Conservation (phyloP, 2,329 filamentous ascomycete species). For the Cercospora zeina region DNA sequence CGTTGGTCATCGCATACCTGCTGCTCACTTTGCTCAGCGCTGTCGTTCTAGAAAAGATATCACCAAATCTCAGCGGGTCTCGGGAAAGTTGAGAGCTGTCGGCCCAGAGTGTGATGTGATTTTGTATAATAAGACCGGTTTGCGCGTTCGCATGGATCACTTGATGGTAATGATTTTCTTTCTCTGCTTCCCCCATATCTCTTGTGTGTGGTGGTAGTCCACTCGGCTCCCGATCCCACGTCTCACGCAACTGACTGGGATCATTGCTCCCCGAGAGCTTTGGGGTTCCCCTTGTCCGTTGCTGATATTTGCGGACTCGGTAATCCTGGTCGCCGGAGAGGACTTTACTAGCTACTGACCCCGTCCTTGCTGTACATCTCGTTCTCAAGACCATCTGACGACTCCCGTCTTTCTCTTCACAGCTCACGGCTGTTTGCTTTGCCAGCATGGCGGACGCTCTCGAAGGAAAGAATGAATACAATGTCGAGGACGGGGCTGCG, state of each 20-base stretch:
- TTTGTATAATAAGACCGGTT: constrained; percentile 1
- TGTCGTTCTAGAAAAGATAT: background rate
- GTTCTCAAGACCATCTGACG: background rate
- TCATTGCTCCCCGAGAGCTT: background rate
- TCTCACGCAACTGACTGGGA: background rate
- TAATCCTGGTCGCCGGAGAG: background rate
- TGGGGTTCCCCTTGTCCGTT: background rate
- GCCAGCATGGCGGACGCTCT: constrained; percentile 19
- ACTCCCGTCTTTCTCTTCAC: background rate
- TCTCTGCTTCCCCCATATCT: background rate
- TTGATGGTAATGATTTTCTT: background rate
- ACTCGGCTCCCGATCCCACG: background rate
- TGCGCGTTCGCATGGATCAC: background rate
- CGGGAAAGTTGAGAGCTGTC: background rate
- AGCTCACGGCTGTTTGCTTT: background rate
- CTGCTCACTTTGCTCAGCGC: background rate
- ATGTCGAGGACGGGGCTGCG: constrained; percentile 3
- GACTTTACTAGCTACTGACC: background rate
- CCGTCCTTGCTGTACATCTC: background rate
- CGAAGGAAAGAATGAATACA: constrained; percentile 19
- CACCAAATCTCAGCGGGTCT: background rate
- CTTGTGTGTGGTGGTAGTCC: background rate
- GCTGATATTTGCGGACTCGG: background rate
- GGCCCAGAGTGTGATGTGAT: background rate
- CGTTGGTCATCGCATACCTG: background rate